Evolutionary conservation across 495 filamentous ascomycete genomes (phyloP), one percentile per base, ranked within the genome.

Genomic region (Penicillium bovifimosum): DNA sequence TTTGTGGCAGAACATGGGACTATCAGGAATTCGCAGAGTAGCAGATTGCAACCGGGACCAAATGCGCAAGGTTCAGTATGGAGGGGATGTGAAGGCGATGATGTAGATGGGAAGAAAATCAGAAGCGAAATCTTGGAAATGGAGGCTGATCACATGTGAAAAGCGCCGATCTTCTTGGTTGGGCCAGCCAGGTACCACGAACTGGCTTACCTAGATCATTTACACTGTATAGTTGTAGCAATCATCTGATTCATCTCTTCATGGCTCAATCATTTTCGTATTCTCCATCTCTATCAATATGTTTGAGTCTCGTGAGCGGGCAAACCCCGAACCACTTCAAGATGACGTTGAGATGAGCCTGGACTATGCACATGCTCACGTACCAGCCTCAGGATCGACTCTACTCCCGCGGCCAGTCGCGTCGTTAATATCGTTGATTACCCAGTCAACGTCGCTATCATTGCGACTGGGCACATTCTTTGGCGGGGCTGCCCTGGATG

Each of bases 381-480:
- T 28, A 16, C 41, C 41, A n/a, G 9, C 67, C 0, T 63, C 75
- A 9, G 80, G 81, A 26, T 64, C 72, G 20, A 86, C 86, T 1
- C 77, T 91, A 4, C 78, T 91, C 0, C 86, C 87, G 9, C 60
- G 74, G 11, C 78, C 83, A 9, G 69, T 89, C 16, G 87, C 87
- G 11, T 85, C 77, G 24, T 68, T 82, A n/a, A 80, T 91, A 41
- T 88, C 85, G 49, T 59, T 88, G 24, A 71, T 85, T 18, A 81
- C 87, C 4, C 79, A 83, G 53, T 86, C 86, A 0, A 84, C 85
- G 3, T 83, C 84, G 6, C 73, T 89, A 16, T 84, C 81, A 10
- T 71, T 91, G 32, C 81, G 86, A n/a, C 59, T 90, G n/a, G 81
- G 85, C 6, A 82, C 81, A 0, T 75, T 83, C 41, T 74, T 91